phyloP scores from a whole-genome alignment of 441 rosid genomes.

The Bruguiera hainesii region DNA sequence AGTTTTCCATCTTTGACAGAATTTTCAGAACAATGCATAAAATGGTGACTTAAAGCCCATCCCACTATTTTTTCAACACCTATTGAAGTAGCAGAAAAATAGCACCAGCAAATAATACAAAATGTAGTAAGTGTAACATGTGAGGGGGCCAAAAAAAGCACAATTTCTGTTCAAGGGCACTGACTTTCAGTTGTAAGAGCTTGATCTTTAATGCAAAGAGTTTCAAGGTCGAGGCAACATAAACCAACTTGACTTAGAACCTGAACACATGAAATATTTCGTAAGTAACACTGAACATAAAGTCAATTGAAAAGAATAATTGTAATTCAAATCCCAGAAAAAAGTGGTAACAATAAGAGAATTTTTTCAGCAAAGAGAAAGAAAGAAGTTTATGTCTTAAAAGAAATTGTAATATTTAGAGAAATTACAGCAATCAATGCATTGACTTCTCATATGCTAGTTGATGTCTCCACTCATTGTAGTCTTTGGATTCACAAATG shows the following conservation, averaged over 20 bases:
- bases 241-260: conserved; percentile 62
- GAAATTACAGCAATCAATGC: no score
- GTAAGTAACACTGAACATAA: neutral
- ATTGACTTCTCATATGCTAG: no score
- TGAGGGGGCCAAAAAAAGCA: neutral
- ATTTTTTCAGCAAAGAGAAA: no score
- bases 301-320: neutral
- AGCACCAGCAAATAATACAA: conserved; percentile 15
- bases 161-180: conserved; percentile 29
- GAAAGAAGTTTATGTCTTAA: no score
- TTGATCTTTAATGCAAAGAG: conserved; percentile 72
- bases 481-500: no score
- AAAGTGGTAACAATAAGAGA: no score
- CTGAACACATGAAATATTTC: conserved; percentile 25
- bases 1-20: conserved; percentile 63
- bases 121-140: neutral
- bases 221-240: conserved; percentile 78
- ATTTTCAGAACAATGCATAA: conserved; percentile 67
- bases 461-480: no score
- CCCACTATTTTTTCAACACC: conserved; percentile 97
- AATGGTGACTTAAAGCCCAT: conserved; percentile 86
- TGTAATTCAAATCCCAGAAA: no score
- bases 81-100: conserved; percentile 21
- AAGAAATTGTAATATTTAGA: no score
- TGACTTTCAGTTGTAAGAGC: conserved; percentile 73